Base-by-base conservation (phyloP, 768 basidiomycete species). In the Xerocomus potaroensis region DNA sequence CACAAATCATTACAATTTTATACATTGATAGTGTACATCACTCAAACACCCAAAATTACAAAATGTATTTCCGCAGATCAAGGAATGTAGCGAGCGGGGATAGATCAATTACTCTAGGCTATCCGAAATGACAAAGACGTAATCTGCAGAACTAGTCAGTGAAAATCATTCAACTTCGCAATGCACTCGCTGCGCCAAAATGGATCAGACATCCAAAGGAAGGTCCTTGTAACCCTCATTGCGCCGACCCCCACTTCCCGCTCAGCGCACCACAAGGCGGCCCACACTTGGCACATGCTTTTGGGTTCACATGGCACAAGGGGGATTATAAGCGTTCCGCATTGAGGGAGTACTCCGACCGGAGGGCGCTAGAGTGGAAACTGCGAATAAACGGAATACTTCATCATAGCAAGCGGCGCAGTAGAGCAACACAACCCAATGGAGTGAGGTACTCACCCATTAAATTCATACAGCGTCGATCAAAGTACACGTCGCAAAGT, bases 121-220 rank as follows among this genome's bases (percentile, higher is more conserved):
- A n/a, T n/a, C n/a, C n/a, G n/a, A n/a, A n/a, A n/a, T n/a, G n/a
- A n/a, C n/a, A n/a, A n/a, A n/a, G n/a, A n/a, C n/a, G 57, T 86
- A 24, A 31, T 24, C 63, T 65, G 27, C 24, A 21, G 39, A 19
- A 5, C 3, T 37, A 0, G 24, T 65, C 8, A 64, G 51, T 21
- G 15, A 33, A 3, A 22, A 1, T 22, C 10, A 38, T n/a, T 8
- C 7, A 26, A 44, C 0, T 15, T 4, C 2, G 42, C 14, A n/a
- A 40, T n/a, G 43, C 42, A 52, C 50, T 39, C 31, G 61, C 56
- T 62, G 57, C 54, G 64, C 57, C 64, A 37, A 42, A 29, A 67
- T 59, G 62, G 69, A 67, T 87, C 85, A 87, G 85, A 87, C 85
- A 88, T 87, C 84, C 85, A 84, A 86, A 83, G 84, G 84, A 88